Conservation (phyloP, 2,329 filamentous ascomycete species). For the Pseudovirgaria hyperparasitica region DNA sequence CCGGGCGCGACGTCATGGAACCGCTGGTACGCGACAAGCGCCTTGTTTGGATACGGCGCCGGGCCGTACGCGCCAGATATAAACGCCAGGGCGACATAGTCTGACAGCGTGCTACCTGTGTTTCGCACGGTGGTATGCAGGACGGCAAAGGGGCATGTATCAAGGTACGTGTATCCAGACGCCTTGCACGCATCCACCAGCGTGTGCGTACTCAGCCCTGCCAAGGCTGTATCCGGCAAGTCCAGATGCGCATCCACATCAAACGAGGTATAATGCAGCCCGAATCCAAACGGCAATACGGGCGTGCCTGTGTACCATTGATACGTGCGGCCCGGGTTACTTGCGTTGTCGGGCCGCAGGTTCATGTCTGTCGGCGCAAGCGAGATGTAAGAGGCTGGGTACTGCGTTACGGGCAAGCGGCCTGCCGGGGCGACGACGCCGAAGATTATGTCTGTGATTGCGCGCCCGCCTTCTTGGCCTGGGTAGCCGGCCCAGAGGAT, state of each 20-base stretch:
- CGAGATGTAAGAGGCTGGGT: slow-evolving; percentile 38
- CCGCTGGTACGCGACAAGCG: slow-evolving; percentile 38
- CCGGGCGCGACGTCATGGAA: slow-evolving; percentile 26
- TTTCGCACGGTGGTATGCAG: slow-evolving; percentile 34
- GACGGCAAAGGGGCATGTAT: slow-evolving; percentile 32
- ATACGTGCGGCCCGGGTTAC: slow-evolving; percentile 43
- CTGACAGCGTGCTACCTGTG: slow-evolving; percentile 32
- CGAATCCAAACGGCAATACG: slow-evolving; percentile 41
- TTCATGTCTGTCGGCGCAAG: slow-evolving; percentile 43
- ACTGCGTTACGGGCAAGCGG: slow-evolving; percentile 42
- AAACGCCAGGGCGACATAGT: slow-evolving; percentile 42
- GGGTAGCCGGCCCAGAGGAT: slow-evolving; percentile 48
- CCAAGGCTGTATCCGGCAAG: slow-evolving; percentile 15
- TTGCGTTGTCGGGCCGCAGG: slow-evolving; percentile 31
- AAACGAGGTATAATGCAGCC: slow-evolving; percentile 48
- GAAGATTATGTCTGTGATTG: slow-evolving; percentile 41
- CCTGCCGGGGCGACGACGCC: slow-evolving; percentile 40
- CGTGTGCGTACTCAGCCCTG: slow-evolving; percentile 22
- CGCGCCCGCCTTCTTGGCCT: slow-evolving; percentile 45
- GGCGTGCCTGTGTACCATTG: slow-evolving; percentile 42
- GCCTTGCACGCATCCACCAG: slow-evolving; percentile 24
- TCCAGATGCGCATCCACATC: too few species aligned
- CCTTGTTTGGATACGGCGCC: slow-evolving; percentile 39
- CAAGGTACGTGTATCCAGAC: slow-evolving; percentile 21
- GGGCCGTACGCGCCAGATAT: slow-evolving; percentile 36